These are phyloP conservation scores for Trichoderma atroviride DNA, from an alignment of 2,329 filamentous ascomycete genomes.

Conservation along the genomic window DNA sequence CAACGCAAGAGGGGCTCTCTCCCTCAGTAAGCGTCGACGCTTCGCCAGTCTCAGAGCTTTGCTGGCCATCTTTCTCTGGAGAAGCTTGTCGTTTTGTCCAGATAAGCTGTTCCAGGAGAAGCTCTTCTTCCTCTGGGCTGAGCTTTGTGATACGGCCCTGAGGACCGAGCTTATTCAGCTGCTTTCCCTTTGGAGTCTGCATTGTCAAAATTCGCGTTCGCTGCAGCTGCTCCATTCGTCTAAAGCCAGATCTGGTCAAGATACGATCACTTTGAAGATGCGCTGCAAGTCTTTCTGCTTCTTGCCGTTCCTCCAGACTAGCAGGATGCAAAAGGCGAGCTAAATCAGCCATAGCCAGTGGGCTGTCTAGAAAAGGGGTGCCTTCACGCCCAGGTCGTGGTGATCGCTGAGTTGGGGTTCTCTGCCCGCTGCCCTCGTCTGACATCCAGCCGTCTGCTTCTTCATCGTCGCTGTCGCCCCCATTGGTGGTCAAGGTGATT, in stretches of 20 bases:
- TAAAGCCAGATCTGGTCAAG: conserved; percentile 80
- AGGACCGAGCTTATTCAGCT: conserved; percentile 20
- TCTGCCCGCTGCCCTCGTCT: conserved; percentile 53
- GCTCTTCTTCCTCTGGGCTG: conserved; percentile 61
- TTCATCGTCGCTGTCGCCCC: conserved; percentile 39
- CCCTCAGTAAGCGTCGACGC: conserved; percentile 66
- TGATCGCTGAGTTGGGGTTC: conserved; percentile 73
- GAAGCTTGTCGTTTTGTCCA: conserved; percentile 50
- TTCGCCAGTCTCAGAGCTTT: conserved; percentile 1
- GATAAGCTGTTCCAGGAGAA: conserved; percentile 62
- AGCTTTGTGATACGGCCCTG: conserved; percentile 45
- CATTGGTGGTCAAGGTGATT: conserved; percentile 59
- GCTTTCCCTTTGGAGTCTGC: conserved; percentile 34
- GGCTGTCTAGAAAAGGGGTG: conserved; percentile 63
- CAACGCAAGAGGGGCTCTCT: conserved; percentile 78
- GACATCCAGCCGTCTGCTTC: conserved; percentile 53
- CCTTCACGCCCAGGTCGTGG: conserved; percentile 52
- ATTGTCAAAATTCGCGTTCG: conserved; percentile 63
- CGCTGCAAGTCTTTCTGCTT: conserved; percentile 78
- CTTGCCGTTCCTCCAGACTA: conserved; percentile 74
- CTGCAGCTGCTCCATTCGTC: conserved; percentile 66
- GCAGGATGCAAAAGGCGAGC: conserved; percentile 81
- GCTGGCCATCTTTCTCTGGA: conserved; percentile 23
- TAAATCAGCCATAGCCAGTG: conserved; percentile 68
- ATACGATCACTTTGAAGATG: conserved; percentile 73